A percentile compares a stretch with the other conserved stretches of the same genome.
phyloP scores from a whole-genome alignment of 805 yeast species.

The Priceomyces castillae region DNA sequence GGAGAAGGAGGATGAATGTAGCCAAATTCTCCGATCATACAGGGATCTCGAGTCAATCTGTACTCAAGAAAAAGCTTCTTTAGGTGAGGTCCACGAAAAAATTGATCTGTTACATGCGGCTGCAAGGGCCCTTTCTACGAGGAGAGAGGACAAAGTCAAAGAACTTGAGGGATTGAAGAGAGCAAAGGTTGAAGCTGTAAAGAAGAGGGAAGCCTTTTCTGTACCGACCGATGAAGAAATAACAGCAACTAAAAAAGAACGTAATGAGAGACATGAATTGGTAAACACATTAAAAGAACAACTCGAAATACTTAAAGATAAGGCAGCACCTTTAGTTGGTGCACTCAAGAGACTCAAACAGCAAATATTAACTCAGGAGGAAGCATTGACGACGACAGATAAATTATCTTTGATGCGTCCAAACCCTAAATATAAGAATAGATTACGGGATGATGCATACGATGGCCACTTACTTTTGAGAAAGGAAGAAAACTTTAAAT shows the following conservation, averaged over 20 bases:
- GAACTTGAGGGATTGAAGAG: conserved; percentile 9
- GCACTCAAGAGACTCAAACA: conserved; percentile 12
- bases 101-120: conserved; percentile 9
- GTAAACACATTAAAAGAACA: conserved; percentile 16
- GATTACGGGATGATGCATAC: conserved; percentile 41
- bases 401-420: conserved; percentile 46
- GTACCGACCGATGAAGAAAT: conserved; percentile 31
- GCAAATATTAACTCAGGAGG: conserved; percentile 12
- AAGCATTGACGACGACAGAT: conserved; percentile 44
- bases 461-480: conserved; percentile 41
- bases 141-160: conserved; percentile 21
- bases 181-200: conserved; percentile 11
- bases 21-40: conserved; percentile 3
- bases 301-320: conserved; percentile 21
- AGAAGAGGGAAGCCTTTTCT: conserved; percentile 19
- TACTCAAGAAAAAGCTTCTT: conserved; percentile 1
- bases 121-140: conserved; percentile 10
- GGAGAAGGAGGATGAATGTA: conserved; percentile 9
- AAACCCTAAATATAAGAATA: conserved; percentile 25
- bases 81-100: conserved; percentile 4
- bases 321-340: conserved; percentile 13
- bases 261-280: conserved; percentile 20
- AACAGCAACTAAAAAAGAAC: conserved; percentile 17
- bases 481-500: conserved; percentile 35
- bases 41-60: conserved; percentile 8